Evolutionary conservation across 345 rosid species (phyloP), one percentile per base, ranked within the genome.

Genomic region (Eucalyptus melliodora): DNA sequence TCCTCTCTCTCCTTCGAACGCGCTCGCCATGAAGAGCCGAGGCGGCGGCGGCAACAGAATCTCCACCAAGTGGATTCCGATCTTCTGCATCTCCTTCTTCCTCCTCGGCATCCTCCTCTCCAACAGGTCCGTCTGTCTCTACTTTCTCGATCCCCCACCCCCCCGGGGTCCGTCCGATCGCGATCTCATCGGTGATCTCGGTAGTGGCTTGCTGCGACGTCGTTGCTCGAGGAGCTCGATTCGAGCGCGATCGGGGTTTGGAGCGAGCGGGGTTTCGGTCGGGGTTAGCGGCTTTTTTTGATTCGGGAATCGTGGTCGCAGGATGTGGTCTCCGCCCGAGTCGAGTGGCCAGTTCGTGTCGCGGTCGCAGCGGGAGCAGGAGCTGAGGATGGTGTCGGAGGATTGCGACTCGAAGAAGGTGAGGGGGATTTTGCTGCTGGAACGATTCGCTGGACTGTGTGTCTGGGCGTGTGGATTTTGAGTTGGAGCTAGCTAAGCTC

Each of bases 1-100:
- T 12, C 87, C 50, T 30, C 65, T 85, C 83, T 88, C 69, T 88
- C 45, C 27, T 8, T 31, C 27, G 59, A 8, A 85, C 51, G 91
- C 65, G 83, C 49, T 77, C 5, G 83, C 83, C 45, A 97, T 98
- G 99, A 98, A 94, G 93, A 91, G 86, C 50, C 98, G 96, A 56
- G 62, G 62, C 62, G 62, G 62, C 55, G 91, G 90, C 88, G 45
- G 93, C 67, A 88, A 23, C 72, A 95, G 92, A 89, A 67, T 96
- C 59, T 95, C 98, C 85, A 65, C 91, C 26, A 95, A 88, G 93
- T 97, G 99, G 99, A 92, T 98, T 91, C 99, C 98, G 2, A 86
- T 96, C 62, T 45, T 98, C 92, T 98, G 99, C 91, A 88, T 92
- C 82, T 94, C 91, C 87, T 97, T 91, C 93, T 98, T 97, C 90